Base-by-base conservation (phyloP, 139 green algal genomes). In the Raphidocelis subcapitata region DNA sequence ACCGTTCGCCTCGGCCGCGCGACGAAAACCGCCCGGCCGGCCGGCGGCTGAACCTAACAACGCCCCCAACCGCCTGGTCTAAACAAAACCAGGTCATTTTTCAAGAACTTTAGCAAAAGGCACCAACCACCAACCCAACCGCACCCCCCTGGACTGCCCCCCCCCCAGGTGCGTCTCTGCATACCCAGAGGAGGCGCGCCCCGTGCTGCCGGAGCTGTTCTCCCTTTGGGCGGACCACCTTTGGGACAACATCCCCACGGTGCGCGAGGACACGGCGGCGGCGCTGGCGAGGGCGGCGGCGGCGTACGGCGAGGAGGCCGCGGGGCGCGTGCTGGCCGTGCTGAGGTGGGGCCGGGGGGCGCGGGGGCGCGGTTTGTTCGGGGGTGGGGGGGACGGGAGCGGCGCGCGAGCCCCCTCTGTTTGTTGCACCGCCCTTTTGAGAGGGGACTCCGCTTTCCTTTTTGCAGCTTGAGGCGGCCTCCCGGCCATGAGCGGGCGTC, bases 191-290 rank as follows among this genome's bases (percentile, higher is more conserved):
- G 84, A 88, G 41, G 79, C 82, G 5, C 26, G 52, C 1, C 56
- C 78, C 20, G 62, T 84, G 12, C 65, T 91, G 28, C 66, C 72
- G 16, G 80, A 94, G 73, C 77, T 97, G 33, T 89, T 86, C 33
- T 41, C 70, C 0, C 74, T 97, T 36, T 98, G 93, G 94, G 71
- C 90, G 36, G 84, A 82, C 10, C 91, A 95, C 74, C 84, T 98
- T 56, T 84, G 84, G 73, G 94, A 98, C 81, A 96, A 96, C 84
- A 90, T 97, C n/a, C 86, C 80, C 44, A 92, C 86, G 3, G 92
- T 97, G 57, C 81, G 94, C 1, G 85, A 92, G 72, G 86, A 93
- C 73, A 85, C 77, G 10, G 90, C 90, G 2, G 67, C 83, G 15
- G 92, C 92, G 26, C 65, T 97, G 51, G 92, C 66, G 2, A 74